phyloP scores from a whole-genome alignment of 495 filamentous ascomycete genomes.

The Astrocystis sublimbata region DNA sequence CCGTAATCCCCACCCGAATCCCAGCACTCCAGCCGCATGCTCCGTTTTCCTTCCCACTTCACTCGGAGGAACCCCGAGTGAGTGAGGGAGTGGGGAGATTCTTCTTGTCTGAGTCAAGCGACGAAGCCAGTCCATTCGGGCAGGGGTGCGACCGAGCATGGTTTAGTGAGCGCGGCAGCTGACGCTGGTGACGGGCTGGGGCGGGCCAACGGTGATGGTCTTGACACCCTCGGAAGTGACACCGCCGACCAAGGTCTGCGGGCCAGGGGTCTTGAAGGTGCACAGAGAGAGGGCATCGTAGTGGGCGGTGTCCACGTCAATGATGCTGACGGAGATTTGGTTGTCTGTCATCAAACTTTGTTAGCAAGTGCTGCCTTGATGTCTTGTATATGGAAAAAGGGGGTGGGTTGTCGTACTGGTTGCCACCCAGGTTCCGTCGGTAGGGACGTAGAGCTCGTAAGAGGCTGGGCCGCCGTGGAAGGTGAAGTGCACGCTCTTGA shows the following conservation, averaged over 20 bases:
- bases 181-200: constrained; percentile 32
- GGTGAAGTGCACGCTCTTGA: constrained; percentile 21
- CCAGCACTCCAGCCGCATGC: no score
- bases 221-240: constrained; percentile 24
- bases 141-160: not conserved
- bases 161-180: constrained; percentile 24
- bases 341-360: constrained; percentile 20
- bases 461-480: constrained; percentile 31
- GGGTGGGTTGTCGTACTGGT: constrained; percentile 18
- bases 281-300: constrained; percentile 27
- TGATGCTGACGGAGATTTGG: constrained; percentile 27
- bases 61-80: no score
- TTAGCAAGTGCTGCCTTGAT: not conserved
- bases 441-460: constrained; percentile 26
- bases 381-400: not conserved
- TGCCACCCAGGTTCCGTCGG: constrained; percentile 16
- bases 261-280: constrained; percentile 27
- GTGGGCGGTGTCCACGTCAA: constrained; percentile 23
- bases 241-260: constrained; percentile 24
- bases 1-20: no score
- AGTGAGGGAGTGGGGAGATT: not conserved
- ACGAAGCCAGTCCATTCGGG: not conserved
- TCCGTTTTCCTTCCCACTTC: no score
- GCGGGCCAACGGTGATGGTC: constrained; percentile 30
- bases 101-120: not conserved